Evolutionary conservation across 2,329 filamentous ascomycete genomes (phyloP).

Genomic region (Botryosphaeria dothidea): DNA sequence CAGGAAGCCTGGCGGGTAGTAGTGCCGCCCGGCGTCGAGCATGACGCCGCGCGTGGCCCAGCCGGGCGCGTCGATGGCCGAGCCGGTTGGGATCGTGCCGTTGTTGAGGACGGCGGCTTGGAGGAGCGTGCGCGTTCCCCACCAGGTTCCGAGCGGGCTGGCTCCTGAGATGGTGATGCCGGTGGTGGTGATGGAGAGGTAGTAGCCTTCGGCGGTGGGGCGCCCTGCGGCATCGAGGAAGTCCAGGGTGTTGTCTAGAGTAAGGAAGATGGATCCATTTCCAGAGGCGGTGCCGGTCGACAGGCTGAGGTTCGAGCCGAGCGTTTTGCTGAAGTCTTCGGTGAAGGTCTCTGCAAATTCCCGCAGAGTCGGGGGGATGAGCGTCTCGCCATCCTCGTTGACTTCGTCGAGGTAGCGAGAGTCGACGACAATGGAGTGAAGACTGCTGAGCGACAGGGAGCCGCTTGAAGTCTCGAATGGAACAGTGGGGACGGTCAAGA

Average conservation of each 20-base stretch:
- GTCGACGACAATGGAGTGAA: slow-evolving; percentile 47
- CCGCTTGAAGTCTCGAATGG: slow-evolving; percentile 20
- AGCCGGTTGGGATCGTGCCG: slow-evolving; percentile 45
- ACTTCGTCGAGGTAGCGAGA: slow-evolving; percentile 40
- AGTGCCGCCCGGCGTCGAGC: slow-evolving; percentile 59
- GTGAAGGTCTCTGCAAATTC: slow-evolving; percentile 53
- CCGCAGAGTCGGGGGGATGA: slow-evolving; percentile 53
- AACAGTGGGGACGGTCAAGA: slow-evolving; percentile 22
- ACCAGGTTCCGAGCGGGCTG: slow-evolving; percentile 58
- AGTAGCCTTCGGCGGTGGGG: slow-evolving; percentile 48
- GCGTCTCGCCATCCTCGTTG: slow-evolving; percentile 42
- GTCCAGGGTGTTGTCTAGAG: slow-evolving; percentile 41
- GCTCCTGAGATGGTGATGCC: slow-evolving; percentile 48
- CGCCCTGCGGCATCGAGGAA: slow-evolving; percentile 50
- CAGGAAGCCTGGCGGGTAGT: slow-evolving; percentile 56
- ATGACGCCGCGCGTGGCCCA: slow-evolving; percentile 35
- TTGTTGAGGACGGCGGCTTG: slow-evolving; percentile 51
- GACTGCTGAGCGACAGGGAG: slow-evolving; percentile 15
- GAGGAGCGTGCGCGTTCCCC: slow-evolving; percentile 58
- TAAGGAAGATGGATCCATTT: slow-evolving; percentile 46
- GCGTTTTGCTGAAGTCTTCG: slow-evolving; percentile 33
- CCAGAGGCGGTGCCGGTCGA: background rate
- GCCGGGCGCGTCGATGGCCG: slow-evolving; percentile 51
- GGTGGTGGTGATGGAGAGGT: slow-evolving; percentile 42
- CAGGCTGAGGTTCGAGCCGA: background rate